Evolutionary conservation across 2,329 filamentous ascomycete species (phyloP), one percentile per base, ranked within the genome.

Genomic region (Tolypocladium capitatum): DNA sequence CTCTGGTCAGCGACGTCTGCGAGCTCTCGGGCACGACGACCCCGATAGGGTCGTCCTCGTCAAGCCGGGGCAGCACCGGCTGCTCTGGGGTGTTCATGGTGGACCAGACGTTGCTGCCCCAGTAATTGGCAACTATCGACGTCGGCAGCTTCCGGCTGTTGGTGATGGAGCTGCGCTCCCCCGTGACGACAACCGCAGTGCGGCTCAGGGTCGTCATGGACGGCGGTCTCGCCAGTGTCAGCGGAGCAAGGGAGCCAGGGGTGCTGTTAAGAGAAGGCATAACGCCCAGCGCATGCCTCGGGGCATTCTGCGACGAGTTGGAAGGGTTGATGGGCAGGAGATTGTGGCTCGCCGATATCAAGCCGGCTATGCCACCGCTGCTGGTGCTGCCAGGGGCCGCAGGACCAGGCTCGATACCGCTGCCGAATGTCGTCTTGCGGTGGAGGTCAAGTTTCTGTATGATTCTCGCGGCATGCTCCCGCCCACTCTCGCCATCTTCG

Each of bases 391-490:
- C 46, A 62, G 67, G 51, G 33, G 65, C 62, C 21, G 60, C 64
- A 44, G 55, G 66, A 2, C 63, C 63, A 9, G 60, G 57, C 31
- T 72, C 69, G 9, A 62, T 59, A 24, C 64, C 68, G 20, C 67
- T 62, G 30, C 74, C 72, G 51, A 82, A 77, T 7, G 81, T 79
- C 34, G 82, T 74, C 61, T 91, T 94, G 54, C 91, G 81, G 63
- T 94, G 86, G 49, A 95, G 73, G 63, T 96, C 91, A 41, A 96
- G 75, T 64, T 89, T 95, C 62, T 94, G 87, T 63, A 96, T 96
- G 53, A 97, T 88, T 51, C 90, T 81, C 20, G 87, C 80, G 9
- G 87, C 85, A 63, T 92, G 88, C 51, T 94, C 89, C 51, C 85
- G 77, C 49, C 83, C 77, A 53, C 80, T 81, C 58, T 92, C 86